Evolutionary conservation across 2,329 filamentous ascomycete species (phyloP).

Genomic region (Aureobasidium sp.): DNA sequence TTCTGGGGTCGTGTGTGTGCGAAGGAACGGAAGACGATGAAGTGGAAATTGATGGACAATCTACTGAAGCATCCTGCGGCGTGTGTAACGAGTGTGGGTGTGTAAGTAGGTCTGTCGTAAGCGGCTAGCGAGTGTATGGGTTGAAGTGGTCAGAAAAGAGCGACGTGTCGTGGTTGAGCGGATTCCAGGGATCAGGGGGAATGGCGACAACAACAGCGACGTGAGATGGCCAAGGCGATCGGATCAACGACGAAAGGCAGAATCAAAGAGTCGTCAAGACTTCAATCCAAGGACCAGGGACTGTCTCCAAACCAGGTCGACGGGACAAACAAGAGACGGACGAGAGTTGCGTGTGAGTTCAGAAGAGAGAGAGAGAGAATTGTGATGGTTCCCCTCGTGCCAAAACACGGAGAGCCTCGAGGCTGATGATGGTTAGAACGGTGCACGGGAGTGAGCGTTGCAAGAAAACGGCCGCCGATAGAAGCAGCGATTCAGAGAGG

Average conservation of each 20-base stretch:
- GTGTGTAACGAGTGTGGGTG: neutral
- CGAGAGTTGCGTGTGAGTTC: neutral
- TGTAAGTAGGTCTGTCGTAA: conserved; percentile 2
- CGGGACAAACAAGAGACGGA: conserved; percentile 3
- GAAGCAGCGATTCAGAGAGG: conserved; percentile 1
- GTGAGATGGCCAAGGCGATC: neutral
- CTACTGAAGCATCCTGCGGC: conserved; percentile 3
- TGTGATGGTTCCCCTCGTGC: conserved; percentile 4
- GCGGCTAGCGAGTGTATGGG: neutral
- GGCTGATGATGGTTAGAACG: conserved; percentile 8
- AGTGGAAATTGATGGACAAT: neutral
- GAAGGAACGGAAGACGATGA: conserved; percentile 1
- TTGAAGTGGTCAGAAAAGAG: conserved; percentile 2
- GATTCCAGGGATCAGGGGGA: neutral
- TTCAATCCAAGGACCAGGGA: conserved; percentile 7
- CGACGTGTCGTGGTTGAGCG: conserved; percentile 3
- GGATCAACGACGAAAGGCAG: conserved; percentile 6
- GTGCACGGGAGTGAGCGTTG: conserved; percentile 1
- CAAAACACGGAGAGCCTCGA: conserved; percentile 13
- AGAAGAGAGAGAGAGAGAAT: conserved; percentile 1
- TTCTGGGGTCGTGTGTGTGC: neutral
- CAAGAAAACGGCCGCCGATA: conserved; percentile 8
- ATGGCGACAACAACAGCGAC: conserved; percentile 2
- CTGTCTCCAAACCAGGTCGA: neutral
- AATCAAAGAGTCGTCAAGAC: conserved; percentile 8